Evolutionary conservation across 768 basidiomycete species (phyloP), one percentile per base, ranked within the genome.

Genomic region (Kwoniella sp.): DNA sequence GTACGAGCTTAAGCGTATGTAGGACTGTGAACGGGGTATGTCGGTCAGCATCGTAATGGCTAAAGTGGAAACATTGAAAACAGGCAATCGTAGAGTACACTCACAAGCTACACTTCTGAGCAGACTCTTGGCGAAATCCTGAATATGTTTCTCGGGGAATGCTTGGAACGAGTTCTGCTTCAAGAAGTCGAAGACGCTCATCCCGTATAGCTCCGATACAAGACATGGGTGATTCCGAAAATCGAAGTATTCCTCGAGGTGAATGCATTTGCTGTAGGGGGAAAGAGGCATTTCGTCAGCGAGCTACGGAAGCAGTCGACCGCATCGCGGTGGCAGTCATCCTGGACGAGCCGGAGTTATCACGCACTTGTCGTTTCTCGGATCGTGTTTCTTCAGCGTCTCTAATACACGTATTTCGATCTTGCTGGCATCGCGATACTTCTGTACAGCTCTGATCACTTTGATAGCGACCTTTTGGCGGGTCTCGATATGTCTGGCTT

Each of bases 151-250:
- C 66, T 93, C 90, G 62, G 96, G 94, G 81, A 99, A 99, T 5
- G 96, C 92, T 37, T 90, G 87, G 82, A 97, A 99, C 61, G 90
- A 88, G 81, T 99, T 99, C 80, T 95, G 93, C 85, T 97, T 98
- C 74, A 99, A 85, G 81, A 98, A 99, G 79, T 99, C 96, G 78
- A 97, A 99, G 20, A 99, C 91, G 82, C 94, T 97, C 89, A 92
- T 91, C 67, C 93, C 93, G 57, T 98, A 85, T 25, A 99, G 85
- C 77, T 96, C 93, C 3, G 93, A 94, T 55, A 98, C 96, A 22
- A 99, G 83, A 79, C 96, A 99, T 72, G 97, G 93, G 81, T 99
- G 96, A 82, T 96, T 96, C 72, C 91, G 87, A 82, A 91, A 92
- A 83, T 98, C 95, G 80, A 99, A 98, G 87, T 89, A 92, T 73